Evolutionary conservation across 2,329 filamentous ascomycete species (phyloP).

Genomic region (Calonectria pteridis): DNA sequence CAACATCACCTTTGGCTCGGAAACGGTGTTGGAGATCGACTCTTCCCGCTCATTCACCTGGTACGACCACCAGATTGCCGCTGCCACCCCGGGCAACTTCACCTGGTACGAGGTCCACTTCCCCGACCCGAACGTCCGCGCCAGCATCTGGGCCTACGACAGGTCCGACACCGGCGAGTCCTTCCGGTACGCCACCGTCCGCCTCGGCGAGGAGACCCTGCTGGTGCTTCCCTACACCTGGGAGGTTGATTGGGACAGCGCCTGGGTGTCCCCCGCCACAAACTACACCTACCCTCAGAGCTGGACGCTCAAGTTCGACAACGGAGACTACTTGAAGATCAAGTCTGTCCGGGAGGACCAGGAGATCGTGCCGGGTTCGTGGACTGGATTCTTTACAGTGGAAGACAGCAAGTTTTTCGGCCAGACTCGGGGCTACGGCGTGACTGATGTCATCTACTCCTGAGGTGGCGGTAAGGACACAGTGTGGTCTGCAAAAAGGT

Average conservation of each 20-base stretch:
- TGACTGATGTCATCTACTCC: neutral
- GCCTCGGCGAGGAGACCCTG: constrained; percentile 10
- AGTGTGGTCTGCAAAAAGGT: neutral
- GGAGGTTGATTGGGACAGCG: neutral
- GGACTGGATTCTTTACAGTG: constrained; percentile 9
- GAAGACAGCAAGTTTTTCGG: constrained; percentile 2
- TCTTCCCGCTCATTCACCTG: constrained; percentile 8
- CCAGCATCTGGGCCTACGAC: constrained; percentile 19
- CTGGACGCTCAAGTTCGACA: constrained; percentile 15
- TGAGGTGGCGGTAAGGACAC: neutral
- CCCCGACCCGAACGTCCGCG: constrained; percentile 9
- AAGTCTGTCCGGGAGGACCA: constrained; percentile 2
- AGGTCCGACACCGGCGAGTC: constrained; percentile 8
- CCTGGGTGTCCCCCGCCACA: neutral
- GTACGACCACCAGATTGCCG: constrained; percentile 19
- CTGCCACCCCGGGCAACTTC: constrained; percentile 1
- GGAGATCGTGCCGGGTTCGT: neutral
- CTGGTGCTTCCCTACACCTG: constrained; percentile 9
- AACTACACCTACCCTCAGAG: constrained; percentile 7
- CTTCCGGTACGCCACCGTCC: constrained; percentile 12
- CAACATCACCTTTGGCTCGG: neutral
- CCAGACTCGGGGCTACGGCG: constrained; percentile 10
- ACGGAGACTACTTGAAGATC: constrained; percentile 5
- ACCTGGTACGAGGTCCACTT: constrained; percentile 18
- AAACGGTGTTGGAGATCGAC: neutral